phyloP scores from a whole-genome alignment of 306 rosid species.

The Hippophae tibetana region DNA sequence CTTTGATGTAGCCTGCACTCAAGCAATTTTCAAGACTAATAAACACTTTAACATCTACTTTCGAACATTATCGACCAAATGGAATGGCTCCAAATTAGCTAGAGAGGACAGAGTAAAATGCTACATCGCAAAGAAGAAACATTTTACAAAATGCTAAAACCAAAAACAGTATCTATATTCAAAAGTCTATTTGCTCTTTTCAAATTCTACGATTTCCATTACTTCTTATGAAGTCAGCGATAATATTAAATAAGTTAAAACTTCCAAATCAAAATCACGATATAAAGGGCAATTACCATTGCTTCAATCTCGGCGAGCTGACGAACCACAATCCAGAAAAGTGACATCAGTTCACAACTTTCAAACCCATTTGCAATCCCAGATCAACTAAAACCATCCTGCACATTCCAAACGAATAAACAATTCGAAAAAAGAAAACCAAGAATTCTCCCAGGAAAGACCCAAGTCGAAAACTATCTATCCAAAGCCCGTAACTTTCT shows the following conservation, averaged over 20 bases:
- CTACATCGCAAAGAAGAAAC: background rate
- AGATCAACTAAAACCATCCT: slow-evolving; percentile 16
- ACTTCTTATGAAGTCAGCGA: background rate
- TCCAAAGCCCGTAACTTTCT: too few species aligned
- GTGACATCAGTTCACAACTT: slow-evolving; percentile 61
- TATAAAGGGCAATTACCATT: slow-evolving; percentile 40
- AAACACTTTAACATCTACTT: too few species aligned
- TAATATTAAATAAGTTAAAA: background rate
- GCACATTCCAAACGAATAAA: slow-evolving; percentile 18
- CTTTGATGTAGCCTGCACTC: slow-evolving; percentile 59
- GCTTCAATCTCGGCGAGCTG: slow-evolving; percentile 62
- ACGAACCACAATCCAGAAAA: slow-evolving; percentile 53
- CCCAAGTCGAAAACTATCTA: too few species aligned
- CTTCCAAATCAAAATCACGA: background rate
- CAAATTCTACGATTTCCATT: slow-evolving; percentile 2
- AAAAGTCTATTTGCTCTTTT: slow-evolving; percentile 3
- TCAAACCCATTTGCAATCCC: slow-evolving; percentile 42
- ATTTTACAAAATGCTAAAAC: slow-evolving; percentile 3
- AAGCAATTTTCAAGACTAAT: too few species aligned
- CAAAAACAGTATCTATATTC: background rate
- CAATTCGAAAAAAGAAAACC: background rate
- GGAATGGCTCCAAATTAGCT: too few species aligned
- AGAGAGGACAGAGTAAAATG: background rate
- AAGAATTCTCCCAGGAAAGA: too few species aligned
- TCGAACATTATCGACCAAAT: too few species aligned